phyloP scores from a whole-genome alignment of 495 filamentous ascomycete genomes.

The Aspergillus haitiensis region DNA sequence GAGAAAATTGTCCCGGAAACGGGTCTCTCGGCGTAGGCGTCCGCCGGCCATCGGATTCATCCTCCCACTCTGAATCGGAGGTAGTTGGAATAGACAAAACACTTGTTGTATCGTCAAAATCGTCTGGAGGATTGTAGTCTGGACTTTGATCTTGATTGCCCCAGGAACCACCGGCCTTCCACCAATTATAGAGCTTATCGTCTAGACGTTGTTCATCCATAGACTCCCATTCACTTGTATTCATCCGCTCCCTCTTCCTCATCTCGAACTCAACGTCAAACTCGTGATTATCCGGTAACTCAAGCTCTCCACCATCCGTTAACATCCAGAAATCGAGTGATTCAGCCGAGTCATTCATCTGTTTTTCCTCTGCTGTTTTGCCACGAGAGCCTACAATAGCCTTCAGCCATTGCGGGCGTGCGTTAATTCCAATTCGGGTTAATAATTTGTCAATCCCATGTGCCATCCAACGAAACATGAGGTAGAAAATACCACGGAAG shows the following conservation, averaged over 20 bases:
- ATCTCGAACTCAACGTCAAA: conserved; percentile 80
- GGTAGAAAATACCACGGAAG: conserved; percentile 66
- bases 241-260: conserved; percentile 53
- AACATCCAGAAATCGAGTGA: conserved; percentile 62
- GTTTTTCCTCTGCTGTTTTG: conserved; percentile 19
- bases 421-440: conserved; percentile 58
- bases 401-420: conserved; percentile 63
- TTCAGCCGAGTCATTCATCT: conserved; percentile 24
- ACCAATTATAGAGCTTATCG: conserved; percentile 74
- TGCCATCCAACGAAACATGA: conserved; percentile 61
- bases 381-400: conserved; percentile 30
- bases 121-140: conserved; percentile 59
- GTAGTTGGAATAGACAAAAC: conserved; percentile 64
- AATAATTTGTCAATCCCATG: conserved; percentile 55
- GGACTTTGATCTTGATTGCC: conserved; percentile 75
- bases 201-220: conserved; percentile 67
- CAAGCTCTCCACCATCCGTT: conserved; percentile 55
- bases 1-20: conserved; percentile 41
- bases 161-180: conserved; percentile 77
- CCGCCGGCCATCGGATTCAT: conserved; percentile 59
- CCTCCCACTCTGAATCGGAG: conserved; percentile 58
- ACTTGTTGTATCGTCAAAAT: conserved; percentile 75
- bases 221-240: conserved; percentile 30
- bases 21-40: conserved; percentile 69
- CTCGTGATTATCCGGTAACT: conserved; percentile 55